Percentiles rank a stretch among this genome's conserved stretches.
Evolutionary conservation across 768 basidiomycete genomes (phyloP).

Genomic region (Trametes cinnabarina): DNA sequence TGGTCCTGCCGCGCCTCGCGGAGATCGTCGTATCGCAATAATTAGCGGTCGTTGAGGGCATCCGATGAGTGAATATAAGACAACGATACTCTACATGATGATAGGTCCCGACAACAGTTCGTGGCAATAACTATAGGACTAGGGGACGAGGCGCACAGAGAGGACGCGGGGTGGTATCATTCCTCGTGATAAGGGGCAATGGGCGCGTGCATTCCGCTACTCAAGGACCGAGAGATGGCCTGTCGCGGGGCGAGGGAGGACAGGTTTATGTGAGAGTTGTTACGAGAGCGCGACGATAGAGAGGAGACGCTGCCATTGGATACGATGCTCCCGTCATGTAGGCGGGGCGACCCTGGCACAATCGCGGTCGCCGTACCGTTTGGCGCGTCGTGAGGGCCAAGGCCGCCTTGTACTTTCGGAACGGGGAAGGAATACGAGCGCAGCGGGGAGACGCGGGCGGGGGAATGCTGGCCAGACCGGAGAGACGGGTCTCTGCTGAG

Average conservation of each 20-base stretch:
- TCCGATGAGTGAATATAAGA: constrained; percentile 9
- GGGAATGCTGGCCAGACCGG: constrained; percentile 27
- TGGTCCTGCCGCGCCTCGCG: not conserved
- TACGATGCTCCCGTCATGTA: constrained; percentile 25
- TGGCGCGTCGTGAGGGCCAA: constrained; percentile 9
- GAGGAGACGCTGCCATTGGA: constrained; percentile 37
- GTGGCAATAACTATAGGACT: constrained; percentile 15
- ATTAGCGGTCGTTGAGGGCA: not conserved
- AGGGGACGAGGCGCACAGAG: not conserved
- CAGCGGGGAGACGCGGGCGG: constrained; percentile 27
- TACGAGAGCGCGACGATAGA: constrained; percentile 60
- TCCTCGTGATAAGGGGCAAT: constrained; percentile 12
- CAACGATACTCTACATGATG: constrained; percentile 15
- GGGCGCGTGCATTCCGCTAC: constrained; percentile 19
- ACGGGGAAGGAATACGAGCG: constrained; percentile 26
- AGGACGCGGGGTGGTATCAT: not conserved
- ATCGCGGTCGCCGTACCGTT: constrained; percentile 25
- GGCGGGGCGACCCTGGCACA: constrained; percentile 28
- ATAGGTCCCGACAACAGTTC: constrained; percentile 17
- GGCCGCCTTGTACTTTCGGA: constrained; percentile 13
- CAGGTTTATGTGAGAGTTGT: constrained; percentile 64
- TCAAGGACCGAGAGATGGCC: constrained; percentile 37
- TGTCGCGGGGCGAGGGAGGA: constrained; percentile 51
- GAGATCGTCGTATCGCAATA: not conserved
- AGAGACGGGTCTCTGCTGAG: constrained; percentile 15